Evolutionary conservation across 1,284 basidiomycete genomes (phyloP).

Genomic region (Ceratobasidium sp.): DNA sequence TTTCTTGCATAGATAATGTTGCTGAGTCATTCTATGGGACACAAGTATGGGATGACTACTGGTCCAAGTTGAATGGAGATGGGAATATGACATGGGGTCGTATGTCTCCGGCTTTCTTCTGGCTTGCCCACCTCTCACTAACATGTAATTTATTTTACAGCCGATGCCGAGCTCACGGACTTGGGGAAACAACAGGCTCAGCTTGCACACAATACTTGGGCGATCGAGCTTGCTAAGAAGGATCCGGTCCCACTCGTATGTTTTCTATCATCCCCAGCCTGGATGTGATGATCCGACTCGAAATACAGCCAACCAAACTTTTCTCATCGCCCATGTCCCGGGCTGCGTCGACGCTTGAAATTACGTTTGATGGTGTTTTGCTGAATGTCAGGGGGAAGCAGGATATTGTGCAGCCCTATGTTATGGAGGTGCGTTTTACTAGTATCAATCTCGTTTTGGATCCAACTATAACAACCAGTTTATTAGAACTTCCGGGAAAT

Average conservation of each 20-base stretch:
- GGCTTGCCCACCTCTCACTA: neutral
- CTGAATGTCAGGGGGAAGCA: slow-evolving; percentile 49
- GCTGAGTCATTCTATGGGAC: slow-evolving; percentile 79
- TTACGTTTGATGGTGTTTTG: slow-evolving; percentile 69
- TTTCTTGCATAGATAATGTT: slow-evolving; percentile 70
- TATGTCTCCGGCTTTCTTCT: slow-evolving; percentile 57
- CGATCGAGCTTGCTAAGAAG: slow-evolving; percentile 61
- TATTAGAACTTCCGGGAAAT: slow-evolving; percentile 74
- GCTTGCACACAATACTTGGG: slow-evolving; percentile 70
- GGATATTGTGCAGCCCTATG: slow-evolving; percentile 55
- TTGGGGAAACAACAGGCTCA: slow-evolving; percentile 48
- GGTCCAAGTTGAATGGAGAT: slow-evolving; percentile 78
- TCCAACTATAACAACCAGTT: neutral
- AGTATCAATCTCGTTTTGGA: neutral
- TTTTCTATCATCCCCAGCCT: neutral
- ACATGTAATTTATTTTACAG: slow-evolving; percentile 55
- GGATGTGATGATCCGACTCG: slow-evolving; percentile 2
- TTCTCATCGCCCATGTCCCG: slow-evolving; percentile 82
- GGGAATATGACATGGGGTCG: slow-evolving; percentile 83
- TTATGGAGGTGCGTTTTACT: slow-evolving; percentile 66
- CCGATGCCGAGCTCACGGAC: slow-evolving; percentile 62
- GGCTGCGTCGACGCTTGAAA: slow-evolving; percentile 75
- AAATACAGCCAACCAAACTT: slow-evolving; percentile 68
- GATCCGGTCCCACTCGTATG: slow-evolving; percentile 33
- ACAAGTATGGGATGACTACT: slow-evolving; percentile 65